Evolutionary conservation across 176 grass and related monocot genomes (phyloP).

Genomic region (Saccharum officinarum): DNA sequence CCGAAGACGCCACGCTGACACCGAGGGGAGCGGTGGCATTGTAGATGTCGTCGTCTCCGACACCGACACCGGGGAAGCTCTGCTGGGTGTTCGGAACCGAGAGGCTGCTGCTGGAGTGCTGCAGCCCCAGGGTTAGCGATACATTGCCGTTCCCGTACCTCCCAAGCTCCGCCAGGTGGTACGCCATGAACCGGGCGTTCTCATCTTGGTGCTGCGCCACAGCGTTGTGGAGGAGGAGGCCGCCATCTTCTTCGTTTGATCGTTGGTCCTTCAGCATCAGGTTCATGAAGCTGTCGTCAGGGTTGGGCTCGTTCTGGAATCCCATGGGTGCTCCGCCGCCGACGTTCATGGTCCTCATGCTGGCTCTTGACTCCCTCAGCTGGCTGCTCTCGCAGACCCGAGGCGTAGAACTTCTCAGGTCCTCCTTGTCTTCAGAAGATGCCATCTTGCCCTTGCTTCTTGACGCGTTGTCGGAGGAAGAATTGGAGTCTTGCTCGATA

Average conservation of each 20-base stretch:
- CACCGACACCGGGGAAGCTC: slow-evolving; percentile 42
- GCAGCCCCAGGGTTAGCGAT: slow-evolving; percentile 84
- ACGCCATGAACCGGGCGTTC: slow-evolving; percentile 55
- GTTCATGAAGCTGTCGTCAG: slow-evolving; percentile 90
- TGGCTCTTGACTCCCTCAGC: slow-evolving; percentile 51
- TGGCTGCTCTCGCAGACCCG: slow-evolving; percentile 55
- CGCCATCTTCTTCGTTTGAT: slow-evolving; percentile 32
- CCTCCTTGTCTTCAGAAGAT: slow-evolving; percentile 76
- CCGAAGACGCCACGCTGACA: slow-evolving; percentile 30
- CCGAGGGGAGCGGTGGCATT: slow-evolving; percentile 52
- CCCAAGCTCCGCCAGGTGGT: slow-evolving; percentile 70
- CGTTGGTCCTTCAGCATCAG: slow-evolving; percentile 81
- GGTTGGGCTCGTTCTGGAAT: slow-evolving; percentile 56
- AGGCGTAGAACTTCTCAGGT: slow-evolving; percentile 45
- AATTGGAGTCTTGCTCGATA: slow-evolving; percentile 85
- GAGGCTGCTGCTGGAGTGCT: slow-evolving; percentile 57
- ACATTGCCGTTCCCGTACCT: slow-evolving; percentile 67
- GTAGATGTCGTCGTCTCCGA: slow-evolving; percentile 68
- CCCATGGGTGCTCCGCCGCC: slow-evolving; percentile 29
- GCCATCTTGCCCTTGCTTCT: slow-evolving; percentile 56
- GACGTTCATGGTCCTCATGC: slow-evolving; percentile 38
- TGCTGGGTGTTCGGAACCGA: slow-evolving; percentile 56
- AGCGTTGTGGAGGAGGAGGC: slow-evolving; percentile 53
- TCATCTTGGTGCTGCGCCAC: slow-evolving; percentile 45
- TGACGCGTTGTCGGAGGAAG: slow-evolving; percentile 83